Base-by-base conservation (phyloP, 257 asterid genomes). In the Forsythia suspensa region DNA sequence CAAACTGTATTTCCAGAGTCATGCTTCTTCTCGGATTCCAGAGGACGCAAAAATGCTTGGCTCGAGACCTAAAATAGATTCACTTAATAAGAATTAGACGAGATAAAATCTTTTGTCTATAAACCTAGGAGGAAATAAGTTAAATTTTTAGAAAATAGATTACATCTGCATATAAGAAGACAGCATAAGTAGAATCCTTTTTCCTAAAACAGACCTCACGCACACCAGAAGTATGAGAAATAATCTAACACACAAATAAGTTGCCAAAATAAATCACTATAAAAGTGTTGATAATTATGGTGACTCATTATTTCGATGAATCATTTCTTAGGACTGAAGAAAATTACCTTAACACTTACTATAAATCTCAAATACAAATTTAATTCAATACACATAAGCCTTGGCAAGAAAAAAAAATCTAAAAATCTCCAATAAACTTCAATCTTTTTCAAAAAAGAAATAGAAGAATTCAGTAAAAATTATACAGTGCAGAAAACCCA, bases 21-120 rank as follows among this genome's bases (percentile, higher is more conserved):
- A 37, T 73, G 84, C 76, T 84, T 88, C 85, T 81, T 81, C 79
- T 82, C 89, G 42, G 63, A 79, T 13, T 59, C 77, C 59, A 79
- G 82, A 18, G 79, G 83, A 57, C 34, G 83, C 73, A 73, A 36
- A 8, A 79, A 76, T 37, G 77, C 88, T 41, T 80, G 73, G 40
- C 89, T 87, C 39, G 73, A 16, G 74, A 69, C 82, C 91, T 88
- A 36, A 1, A 48, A 67, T 40, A 46, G 12, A 29, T 10, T 7
- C 43, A 46, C n/a, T 72, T 36, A n/a, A 52, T 6, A 38, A 3
- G 70, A 16, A 37, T 29, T 4, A 74, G 40, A 74, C 39, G 12
- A 36, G 20, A 38, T 55, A 5, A 74, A 75, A 43, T 75, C 65
- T 73, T 48, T 34, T 16, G 37, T 6, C 41, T 43, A 72, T 38